Evolutionary conservation across 1,284 basidiomycete species (phyloP).

Genomic region (Gymnopus androsaceus): DNA sequence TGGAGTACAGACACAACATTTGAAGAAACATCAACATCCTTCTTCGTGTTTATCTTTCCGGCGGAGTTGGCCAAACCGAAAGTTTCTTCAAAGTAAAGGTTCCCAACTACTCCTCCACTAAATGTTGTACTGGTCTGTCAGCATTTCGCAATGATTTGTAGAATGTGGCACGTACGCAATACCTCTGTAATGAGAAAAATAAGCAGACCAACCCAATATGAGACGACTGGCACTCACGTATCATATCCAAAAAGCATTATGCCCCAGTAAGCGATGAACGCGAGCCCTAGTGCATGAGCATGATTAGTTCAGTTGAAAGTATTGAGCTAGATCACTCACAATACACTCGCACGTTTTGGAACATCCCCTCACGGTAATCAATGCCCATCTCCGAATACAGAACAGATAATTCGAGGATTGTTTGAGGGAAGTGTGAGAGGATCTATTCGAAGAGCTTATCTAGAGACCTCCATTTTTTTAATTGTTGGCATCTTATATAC

Average conservation of each 20-base stretch:
- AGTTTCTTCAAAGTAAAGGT: conserved; percentile 53
- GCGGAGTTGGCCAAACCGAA: conserved; percentile 49
- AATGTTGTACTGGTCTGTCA: conserved; percentile 23
- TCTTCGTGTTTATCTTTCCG: conserved; percentile 32
- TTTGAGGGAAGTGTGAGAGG: no score
- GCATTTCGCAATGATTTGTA: not conserved
- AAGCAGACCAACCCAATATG: not conserved
- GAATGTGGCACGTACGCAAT: conserved; percentile 14
- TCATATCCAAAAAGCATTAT: conserved; percentile 78
- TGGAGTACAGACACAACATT: conserved; percentile 72
- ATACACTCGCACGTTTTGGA: no score
- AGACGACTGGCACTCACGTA: conserved; percentile 44
- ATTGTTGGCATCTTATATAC: no score
- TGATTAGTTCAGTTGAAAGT: not conserved
- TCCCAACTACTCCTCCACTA: conserved; percentile 68
- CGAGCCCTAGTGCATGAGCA: conserved; percentile 50
- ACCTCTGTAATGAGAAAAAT: conserved; percentile 28
- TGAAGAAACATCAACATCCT: conserved; percentile 44
- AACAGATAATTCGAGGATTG: no score
- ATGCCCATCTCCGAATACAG: no score
- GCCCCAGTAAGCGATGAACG: conserved; percentile 75
- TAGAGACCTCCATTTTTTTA: no score
- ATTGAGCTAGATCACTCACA: no score
- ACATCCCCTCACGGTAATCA: no score
- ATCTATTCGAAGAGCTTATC: no score